A percentile compares a stretch with the other conserved stretches of the same genome.
phyloP scores from a whole-genome alignment of 495 filamentous ascomycete species.

The Penicillium longicatenatum region DNA sequence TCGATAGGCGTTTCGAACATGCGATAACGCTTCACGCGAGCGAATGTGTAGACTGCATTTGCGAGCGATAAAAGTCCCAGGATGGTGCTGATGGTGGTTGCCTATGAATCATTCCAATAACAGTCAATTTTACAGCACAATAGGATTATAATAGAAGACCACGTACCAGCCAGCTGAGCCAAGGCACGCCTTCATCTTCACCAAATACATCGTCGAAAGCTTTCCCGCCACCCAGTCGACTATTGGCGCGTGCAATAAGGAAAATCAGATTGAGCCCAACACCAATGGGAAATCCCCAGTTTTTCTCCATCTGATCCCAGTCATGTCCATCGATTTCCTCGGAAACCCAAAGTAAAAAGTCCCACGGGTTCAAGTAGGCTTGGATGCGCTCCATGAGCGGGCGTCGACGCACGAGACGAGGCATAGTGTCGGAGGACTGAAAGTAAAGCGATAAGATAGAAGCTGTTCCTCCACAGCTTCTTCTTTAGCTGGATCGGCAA shows the following conservation, averaged over 20 bases:
- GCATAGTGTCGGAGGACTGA: constrained; percentile 48
- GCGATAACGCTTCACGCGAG: constrained; percentile 81
- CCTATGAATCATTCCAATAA: constrained; percentile 41
- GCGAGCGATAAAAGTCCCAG: constrained; percentile 64
- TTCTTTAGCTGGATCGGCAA: constrained; percentile 7
- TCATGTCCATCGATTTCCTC: constrained; percentile 87
- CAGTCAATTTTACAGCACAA: constrained; percentile 1
- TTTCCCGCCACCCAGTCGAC: constrained; percentile 42
- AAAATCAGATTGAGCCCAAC: constrained; percentile 75
- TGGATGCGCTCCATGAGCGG: constrained; percentile 76
- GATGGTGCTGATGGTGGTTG: constrained; percentile 68
- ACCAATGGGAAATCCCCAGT: constrained; percentile 73
- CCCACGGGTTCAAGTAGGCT: constrained; percentile 79
- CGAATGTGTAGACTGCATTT: constrained; percentile 84
- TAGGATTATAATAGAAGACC: not conserved
- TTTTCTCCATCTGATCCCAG: constrained; percentile 77
- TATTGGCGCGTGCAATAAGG: constrained; percentile 80
- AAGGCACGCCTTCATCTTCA: constrained; percentile 63
- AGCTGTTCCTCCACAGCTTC: constrained; percentile 29
- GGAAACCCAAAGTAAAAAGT: constrained; percentile 85
- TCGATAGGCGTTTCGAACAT: constrained; percentile 88
- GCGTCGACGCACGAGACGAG: constrained; percentile 77
- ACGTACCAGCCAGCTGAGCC: constrained; percentile 80
- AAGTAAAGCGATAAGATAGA: constrained; percentile 7
- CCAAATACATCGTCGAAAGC: constrained; percentile 81